A percentile compares a stretch with the other conserved stretches of the same genome.
Evolutionary conservation across 257 asterid genomes (phyloP).

Genomic region (Solanum lycopersicoides): DNA sequence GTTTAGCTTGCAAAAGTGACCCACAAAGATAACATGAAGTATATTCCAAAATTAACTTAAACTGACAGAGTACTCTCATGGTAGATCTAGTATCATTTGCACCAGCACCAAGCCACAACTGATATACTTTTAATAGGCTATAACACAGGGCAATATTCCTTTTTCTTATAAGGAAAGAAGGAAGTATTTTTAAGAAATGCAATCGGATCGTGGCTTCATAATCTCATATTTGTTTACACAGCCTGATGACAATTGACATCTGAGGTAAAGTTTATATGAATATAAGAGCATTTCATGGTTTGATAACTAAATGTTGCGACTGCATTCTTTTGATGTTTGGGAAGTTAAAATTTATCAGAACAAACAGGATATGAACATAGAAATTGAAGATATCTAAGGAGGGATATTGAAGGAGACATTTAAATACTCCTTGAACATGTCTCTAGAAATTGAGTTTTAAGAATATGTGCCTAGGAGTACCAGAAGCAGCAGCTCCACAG

Average conservation of each 20-base stretch:
- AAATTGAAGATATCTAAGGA: background rate
- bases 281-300: background rate
- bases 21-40: background rate
- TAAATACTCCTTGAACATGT: background rate
- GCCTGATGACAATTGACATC: background rate
- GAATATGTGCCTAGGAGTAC: slow-evolving; percentile 21
- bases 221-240: background rate
- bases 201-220: background rate
- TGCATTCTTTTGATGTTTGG: background rate
- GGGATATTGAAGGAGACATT: background rate
- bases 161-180: background rate
- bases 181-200: background rate
- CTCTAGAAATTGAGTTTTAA: background rate
- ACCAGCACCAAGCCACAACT: background rate
- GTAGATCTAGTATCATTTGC: background rate
- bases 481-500: slow-evolving; percentile 99
- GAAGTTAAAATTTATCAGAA: background rate
- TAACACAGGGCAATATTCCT: background rate
- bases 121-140: background rate
- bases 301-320: background rate
- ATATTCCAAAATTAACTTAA: background rate
- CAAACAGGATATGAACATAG: background rate
- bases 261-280: background rate
- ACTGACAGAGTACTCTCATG: background rate
- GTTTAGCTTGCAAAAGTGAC: background rate